Evolutionary conservation across 768 basidiomycete genomes (phyloP), one percentile per base, ranked within the genome.

Genomic region (Leccinellum rugosiceps): DNA sequence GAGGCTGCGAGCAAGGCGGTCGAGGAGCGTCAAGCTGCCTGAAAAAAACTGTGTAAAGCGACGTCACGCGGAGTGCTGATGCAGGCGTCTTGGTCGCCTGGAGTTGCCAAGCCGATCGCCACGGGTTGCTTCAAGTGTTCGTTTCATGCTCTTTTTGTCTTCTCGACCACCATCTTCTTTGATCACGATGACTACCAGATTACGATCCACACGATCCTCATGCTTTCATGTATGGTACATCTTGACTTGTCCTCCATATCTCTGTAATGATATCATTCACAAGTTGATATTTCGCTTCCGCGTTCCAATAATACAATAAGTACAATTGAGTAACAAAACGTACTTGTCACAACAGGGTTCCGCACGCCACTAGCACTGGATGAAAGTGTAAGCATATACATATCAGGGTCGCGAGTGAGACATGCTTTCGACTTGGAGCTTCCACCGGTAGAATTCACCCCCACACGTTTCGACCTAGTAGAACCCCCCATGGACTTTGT

Each of bases 381-480:
- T 19, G 41, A 13, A 23, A 13, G 21, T 13, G 21, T 44, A 44
- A 35, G 43, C n/a, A n/a, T n/a, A n/a, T 44, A 44, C 21, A 21
- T 3, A 19, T 19, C 43, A 21, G 43, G 34, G 34, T 35, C 3
- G 10, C 41, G 30, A 50, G 44, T 30, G 19, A 34, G 4, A 21
- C 19, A 14, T 4, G 7, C 1, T 26, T 17, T 38, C 25, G 10
- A 31, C 5, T 38, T 15, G n/a, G 23, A 8, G 17, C 19, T 47
- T 58, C 13, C 9, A 10, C 8, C n/a, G 35, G 34, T 35, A 17
- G 34, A 17, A 35, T 35, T n/a, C n/a, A n/a, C n/a, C n/a, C n/a
- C n/a, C n/a, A n/a, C n/a, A n/a, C n/a, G n/a, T 30, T 35, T 23
- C 31, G 9, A 28, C 15, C 53, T 28, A 67, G 25, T 28, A 67